phyloP scores from a whole-genome alignment of 176 grass and related monocot species.

The Secale cereale region DNA sequence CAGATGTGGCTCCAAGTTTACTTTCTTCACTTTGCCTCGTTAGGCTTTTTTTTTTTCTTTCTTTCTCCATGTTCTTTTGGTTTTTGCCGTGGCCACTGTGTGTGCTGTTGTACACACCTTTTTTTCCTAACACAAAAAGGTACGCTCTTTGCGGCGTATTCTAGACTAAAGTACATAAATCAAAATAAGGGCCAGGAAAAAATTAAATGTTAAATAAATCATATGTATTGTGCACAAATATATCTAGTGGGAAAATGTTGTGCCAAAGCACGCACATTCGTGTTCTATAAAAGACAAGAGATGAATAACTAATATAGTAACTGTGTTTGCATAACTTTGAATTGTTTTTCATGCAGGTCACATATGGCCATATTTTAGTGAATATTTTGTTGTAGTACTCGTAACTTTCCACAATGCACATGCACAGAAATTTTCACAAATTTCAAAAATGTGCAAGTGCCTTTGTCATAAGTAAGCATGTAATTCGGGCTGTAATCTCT shows the following conservation, averaged over 20 bases:
- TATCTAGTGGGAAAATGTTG: neutral
- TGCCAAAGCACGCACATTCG: neutral
- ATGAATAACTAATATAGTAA: neutral
- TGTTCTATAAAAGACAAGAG: neutral
- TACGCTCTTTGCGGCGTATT: neutral
- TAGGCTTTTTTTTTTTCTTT: neutral
- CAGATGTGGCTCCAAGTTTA: neutral
- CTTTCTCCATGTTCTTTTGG: neutral
- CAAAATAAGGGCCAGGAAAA: neutral
- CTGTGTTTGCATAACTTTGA: neutral
- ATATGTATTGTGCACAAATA: neutral
- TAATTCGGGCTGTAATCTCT: too few relatives aligned
- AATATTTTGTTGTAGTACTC: neutral
- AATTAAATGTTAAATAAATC: neutral
- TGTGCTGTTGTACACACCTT: neutral
- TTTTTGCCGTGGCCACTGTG: neutral
- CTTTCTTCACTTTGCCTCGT: neutral
- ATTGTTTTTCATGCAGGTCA: too few relatives aligned
- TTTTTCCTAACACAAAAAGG: neutral
- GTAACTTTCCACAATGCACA: neutral
- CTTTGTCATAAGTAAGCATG: neutral
- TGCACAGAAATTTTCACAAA: neutral
- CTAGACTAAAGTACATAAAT: neutral
- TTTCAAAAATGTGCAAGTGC: neutral
- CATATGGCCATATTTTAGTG: too few relatives aligned